These are phyloP conservation scores for Grifola frondosa DNA, from an alignment of 1,284 basidiomycete species.

Conservation along the genomic window DNA sequence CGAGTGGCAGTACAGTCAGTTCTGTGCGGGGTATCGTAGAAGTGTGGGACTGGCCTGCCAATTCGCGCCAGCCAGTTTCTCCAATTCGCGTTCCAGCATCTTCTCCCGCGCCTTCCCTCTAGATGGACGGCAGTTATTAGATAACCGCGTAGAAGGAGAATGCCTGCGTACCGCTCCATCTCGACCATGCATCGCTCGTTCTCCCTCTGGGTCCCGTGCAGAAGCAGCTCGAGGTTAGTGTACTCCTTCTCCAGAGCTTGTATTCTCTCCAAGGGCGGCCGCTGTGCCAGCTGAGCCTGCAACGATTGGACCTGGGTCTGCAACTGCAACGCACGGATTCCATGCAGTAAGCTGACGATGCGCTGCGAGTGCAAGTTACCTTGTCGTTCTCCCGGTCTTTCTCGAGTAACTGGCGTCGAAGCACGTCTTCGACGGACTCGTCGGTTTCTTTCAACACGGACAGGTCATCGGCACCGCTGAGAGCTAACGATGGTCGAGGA, in stretches of 20 bases:
- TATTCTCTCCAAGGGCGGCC: constrained; percentile 63
- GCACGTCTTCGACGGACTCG: constrained; percentile 57
- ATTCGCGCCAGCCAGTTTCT: constrained; percentile 66
- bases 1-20: not conserved
- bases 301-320: constrained; percentile 57
- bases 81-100: constrained; percentile 67
- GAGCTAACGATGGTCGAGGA: constrained; percentile 45
- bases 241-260: constrained; percentile 67
- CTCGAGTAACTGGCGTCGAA: constrained; percentile 65
- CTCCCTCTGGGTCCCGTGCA: constrained; percentile 74
- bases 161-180: constrained; percentile 54
- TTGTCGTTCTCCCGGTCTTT: constrained; percentile 72
- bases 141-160: not conserved
- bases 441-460: constrained; percentile 57
- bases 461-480: constrained; percentile 56
- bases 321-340: constrained; percentile 35
- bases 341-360: not conserved
- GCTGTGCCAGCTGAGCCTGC: constrained; percentile 59
- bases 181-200: constrained; percentile 78
- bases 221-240: constrained; percentile 65
- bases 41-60: constrained; percentile 57
- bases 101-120: constrained; percentile 51
- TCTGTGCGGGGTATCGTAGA: no score
- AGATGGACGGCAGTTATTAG: not conserved
- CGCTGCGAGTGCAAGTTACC: constrained; percentile 40